Conservation (phyloP, 2,329 filamentous ascomycete species). For the Tolypocladium pustulatum region DNA sequence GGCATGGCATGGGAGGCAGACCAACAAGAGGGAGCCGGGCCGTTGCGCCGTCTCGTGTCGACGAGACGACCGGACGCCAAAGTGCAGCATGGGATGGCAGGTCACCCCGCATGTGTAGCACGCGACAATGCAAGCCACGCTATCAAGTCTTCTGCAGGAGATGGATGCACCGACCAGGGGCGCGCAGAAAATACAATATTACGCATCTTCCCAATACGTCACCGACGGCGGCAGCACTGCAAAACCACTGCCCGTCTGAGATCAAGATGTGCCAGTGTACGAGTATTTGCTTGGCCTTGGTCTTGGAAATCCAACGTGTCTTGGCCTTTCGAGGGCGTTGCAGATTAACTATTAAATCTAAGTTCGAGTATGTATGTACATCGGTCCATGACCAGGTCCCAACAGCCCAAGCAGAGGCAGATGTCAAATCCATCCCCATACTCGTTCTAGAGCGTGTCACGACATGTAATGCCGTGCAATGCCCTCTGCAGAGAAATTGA, state of each 20-base stretch:
- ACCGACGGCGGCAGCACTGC: not conserved
- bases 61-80: not conserved
- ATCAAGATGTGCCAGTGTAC: not conserved
- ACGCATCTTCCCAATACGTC: not conserved
- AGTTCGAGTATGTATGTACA: not conserved
- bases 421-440: not conserved
- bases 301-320: not conserved
- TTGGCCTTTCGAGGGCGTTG: not conserved
- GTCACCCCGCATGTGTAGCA: not conserved
- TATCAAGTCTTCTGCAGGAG: not conserved
- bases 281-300: not conserved
- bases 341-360: not conserved
- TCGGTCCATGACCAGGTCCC: not conserved
- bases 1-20: not conserved
- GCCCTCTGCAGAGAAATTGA: not conserved
- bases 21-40: not conserved
- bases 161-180: not conserved
- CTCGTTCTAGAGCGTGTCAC: not conserved
- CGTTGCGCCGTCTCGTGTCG: not conserved
- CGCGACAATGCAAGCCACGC: not conserved
- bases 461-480: not conserved
- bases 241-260: not conserved
- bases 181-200: not conserved
- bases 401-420: not conserved
- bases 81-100: not conserved